These are phyloP conservation scores for Jacaranda mimosifolia DNA, from an alignment of 257 asterid genomes.

Conservation along the genomic window DNA sequence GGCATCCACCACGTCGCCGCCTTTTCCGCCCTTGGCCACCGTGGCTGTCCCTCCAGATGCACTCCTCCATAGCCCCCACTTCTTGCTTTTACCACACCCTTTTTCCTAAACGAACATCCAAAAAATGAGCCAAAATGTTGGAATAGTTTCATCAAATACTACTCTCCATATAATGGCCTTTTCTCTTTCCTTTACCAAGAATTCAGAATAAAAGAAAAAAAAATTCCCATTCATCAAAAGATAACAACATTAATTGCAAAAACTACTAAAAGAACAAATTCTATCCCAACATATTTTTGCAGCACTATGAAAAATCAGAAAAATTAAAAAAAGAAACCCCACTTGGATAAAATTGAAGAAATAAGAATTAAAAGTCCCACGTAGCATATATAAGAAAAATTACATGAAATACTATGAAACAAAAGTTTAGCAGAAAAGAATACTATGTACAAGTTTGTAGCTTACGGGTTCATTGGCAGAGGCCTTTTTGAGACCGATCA, in stretches of 20 bases:
- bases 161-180: not conserved
- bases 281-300: too few relatives aligned
- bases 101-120: slow-evolving; percentile 49
- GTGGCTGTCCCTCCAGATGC: slow-evolving; percentile 66
- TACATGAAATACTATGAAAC: too few relatives aligned
- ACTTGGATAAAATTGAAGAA: too few relatives aligned
- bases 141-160: not conserved
- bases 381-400: too few relatives aligned
- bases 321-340: too few relatives aligned
- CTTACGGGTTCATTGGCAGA: slow-evolving; percentile 60
- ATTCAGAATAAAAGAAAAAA: too few relatives aligned
- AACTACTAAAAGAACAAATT: too few relatives aligned
- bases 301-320: not conserved
- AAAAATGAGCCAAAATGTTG: not conserved
- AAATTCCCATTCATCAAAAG: too few relatives aligned
- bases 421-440: too few relatives aligned
- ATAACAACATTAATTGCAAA: too few relatives aligned
- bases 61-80: slow-evolving; percentile 97
- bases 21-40: slow-evolving; percentile 54
- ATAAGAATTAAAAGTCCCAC: too few relatives aligned
- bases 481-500: slow-evolving; percentile 64
- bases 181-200: too few relatives aligned
- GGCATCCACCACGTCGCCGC: slow-evolving; percentile 49
- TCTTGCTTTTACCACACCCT: slow-evolving; percentile 66
- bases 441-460: not conserved